phyloP scores from a whole-genome alignment of 139 green algal genomes.

The Picochlorum sp. region DNA sequence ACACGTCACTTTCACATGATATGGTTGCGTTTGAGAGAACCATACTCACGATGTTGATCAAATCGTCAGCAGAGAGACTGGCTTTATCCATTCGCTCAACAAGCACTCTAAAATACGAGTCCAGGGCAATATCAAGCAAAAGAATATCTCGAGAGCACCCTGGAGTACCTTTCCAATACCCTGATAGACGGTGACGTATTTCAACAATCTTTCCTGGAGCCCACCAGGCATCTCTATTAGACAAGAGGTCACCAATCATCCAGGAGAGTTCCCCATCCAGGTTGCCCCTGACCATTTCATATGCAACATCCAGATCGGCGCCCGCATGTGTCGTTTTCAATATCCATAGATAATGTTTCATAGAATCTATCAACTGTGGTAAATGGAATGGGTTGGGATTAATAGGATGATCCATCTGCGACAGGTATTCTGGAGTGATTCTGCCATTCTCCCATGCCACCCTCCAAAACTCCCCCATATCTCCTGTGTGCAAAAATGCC shows the following conservation, averaged over 20 bases:
- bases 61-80: constrained; percentile 43
- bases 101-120: constrained; percentile 69
- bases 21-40: constrained; percentile 56
- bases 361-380: constrained; percentile 73
- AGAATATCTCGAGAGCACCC: constrained; percentile 65
- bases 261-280: constrained; percentile 56
- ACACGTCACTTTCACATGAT: constrained; percentile 36
- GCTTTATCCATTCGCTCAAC: constrained; percentile 60
- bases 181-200: constrained; percentile 48
- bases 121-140: constrained; percentile 86
- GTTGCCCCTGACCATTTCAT: constrained; percentile 59
- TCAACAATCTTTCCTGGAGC: constrained; percentile 86
- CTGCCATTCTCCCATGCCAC: constrained; percentile 63
- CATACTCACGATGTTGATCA: constrained; percentile 46
- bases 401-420: constrained; percentile 56
- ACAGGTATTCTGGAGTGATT: constrained; percentile 63
- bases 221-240: constrained; percentile 81
- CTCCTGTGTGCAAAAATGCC: constrained; percentile 56
- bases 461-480: constrained; percentile 51
- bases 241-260: constrained; percentile 67
- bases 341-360: constrained; percentile 83
- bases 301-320: constrained; percentile 71
- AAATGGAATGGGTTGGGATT: constrained; percentile 64
- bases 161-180: constrained; percentile 43
- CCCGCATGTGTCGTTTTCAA: constrained; percentile 74